Conservation (phyloP, 1,139 yeast genomes). For the Pichia sp. region DNA sequence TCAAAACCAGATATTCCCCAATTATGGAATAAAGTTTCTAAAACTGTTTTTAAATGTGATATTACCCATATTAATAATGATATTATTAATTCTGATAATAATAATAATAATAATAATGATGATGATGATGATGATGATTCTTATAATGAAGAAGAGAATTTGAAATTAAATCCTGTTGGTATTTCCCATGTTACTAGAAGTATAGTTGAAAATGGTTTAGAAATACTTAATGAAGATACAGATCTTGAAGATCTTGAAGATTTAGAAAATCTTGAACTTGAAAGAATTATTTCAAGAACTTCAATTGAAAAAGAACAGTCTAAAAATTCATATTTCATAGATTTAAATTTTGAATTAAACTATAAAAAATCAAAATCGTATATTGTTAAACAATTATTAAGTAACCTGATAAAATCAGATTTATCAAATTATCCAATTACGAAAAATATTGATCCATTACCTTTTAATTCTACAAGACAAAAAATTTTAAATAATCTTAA, state of each 20-base stretch:
- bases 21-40: constrained; percentile 15
- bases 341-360: constrained; percentile 13
- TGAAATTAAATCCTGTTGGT: constrained; percentile 17
- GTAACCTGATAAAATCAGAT: constrained; percentile 13
- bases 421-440: constrained; percentile 20
- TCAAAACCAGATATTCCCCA: constrained; percentile 18
- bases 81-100: too few relatives aligned
- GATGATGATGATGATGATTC: background rate
- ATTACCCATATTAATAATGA: too few relatives aligned
- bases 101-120: too few relatives aligned
- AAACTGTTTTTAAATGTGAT: background rate
- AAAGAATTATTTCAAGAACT: background rate
- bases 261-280: constrained; percentile 14
- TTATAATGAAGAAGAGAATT: constrained; percentile 7
- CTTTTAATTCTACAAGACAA: constrained; percentile 37
- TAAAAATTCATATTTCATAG: constrained; percentile 7
- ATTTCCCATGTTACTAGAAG: constrained; percentile 26
- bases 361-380: constrained; percentile 8
- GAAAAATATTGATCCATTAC: constrained; percentile 18
- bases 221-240: constrained; percentile 3
- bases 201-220: constrained; percentile 27
- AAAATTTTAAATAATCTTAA: constrained; percentile 47
- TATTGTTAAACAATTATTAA: constrained; percentile 4
- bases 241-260: constrained; percentile 11
- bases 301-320: background rate